These are phyloP conservation scores for Ampelomyces quisqualis DNA, from an alignment of 2,329 filamentous ascomycete genomes.

Conservation along the genomic window DNA sequence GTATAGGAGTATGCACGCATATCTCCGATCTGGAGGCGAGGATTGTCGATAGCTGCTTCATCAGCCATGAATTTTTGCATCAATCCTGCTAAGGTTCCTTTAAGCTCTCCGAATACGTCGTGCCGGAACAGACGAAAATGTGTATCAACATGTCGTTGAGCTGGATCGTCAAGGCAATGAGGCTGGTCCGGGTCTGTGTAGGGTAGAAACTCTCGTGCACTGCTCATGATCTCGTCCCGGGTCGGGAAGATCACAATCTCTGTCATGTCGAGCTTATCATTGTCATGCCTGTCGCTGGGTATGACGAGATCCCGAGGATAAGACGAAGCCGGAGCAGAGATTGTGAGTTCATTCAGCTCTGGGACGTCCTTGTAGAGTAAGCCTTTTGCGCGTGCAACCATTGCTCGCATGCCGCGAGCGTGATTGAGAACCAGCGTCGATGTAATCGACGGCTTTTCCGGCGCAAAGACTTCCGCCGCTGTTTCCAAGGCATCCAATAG, in stretches of 20 bases:
- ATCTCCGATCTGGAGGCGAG: slow-evolving; percentile 18
- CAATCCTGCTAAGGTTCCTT: slow-evolving; percentile 21
- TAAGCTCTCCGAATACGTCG: slow-evolving; percentile 37
- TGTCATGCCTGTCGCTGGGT: slow-evolving; percentile 33
- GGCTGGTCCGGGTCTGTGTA: slow-evolving; percentile 29
- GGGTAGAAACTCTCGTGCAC: slow-evolving; percentile 43
- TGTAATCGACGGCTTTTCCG: neutral
- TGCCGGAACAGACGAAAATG: slow-evolving; percentile 38
- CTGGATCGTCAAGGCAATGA: slow-evolving; percentile 25
- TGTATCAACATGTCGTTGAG: slow-evolving; percentile 37
- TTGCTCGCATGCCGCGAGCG: slow-evolving; percentile 13
- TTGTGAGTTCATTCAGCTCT: no score
- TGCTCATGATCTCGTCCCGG: slow-evolving; percentile 37
- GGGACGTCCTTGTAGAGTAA: slow-evolving; percentile 17
- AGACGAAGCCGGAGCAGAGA: slow-evolving; percentile 9
- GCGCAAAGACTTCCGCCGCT: slow-evolving; percentile 5
- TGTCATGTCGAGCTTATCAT: slow-evolving; percentile 36
- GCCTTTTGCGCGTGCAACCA: slow-evolving; percentile 19
- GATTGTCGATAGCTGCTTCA: slow-evolving; percentile 3
- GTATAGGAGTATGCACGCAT: slow-evolving; percentile 24
- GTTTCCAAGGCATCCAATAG: slow-evolving; percentile 11
- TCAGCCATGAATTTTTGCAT: slow-evolving; percentile 17
- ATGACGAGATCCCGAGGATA: slow-evolving; percentile 29
- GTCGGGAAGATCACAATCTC: slow-evolving; percentile 38
- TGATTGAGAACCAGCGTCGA: slow-evolving; percentile 2